A percentile compares a stretch with the other conserved stretches of the same genome.
These are phyloP conservation scores for Pythium folliculosum DNA, from an alignment of 352 stramenopile genomes.

Conservation along the genomic window DNA sequence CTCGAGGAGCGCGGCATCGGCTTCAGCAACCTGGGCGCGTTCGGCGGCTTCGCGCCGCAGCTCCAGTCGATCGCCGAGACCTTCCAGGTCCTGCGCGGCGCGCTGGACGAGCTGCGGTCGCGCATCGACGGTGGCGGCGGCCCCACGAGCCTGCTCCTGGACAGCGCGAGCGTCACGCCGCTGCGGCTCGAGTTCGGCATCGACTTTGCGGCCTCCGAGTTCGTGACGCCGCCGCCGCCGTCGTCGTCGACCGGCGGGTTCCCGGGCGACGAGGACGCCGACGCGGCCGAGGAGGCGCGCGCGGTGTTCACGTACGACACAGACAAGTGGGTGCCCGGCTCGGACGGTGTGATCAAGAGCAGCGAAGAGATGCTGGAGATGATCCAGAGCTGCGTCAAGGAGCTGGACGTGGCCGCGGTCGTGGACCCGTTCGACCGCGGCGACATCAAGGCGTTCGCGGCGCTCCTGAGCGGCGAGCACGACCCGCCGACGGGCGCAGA, in stretches of 20 bases:
- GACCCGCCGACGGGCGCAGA: constrained; percentile 21
- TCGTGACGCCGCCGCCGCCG: constrained; percentile 30
- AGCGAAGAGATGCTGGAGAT: constrained; percentile 70
- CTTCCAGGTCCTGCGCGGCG: constrained; percentile 55
- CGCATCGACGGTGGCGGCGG: constrained; percentile 38
- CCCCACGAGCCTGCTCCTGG: constrained; percentile 25
- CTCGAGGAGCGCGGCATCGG: constrained; percentile 56
- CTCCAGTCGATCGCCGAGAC: constrained; percentile 59
- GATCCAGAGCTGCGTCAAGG: constrained; percentile 46
- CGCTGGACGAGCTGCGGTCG: constrained; percentile 42
- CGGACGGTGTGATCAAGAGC: constrained; percentile 44
- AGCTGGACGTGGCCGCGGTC: constrained; percentile 54
- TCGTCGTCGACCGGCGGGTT: not conserved
- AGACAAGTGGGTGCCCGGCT: constrained; percentile 61
- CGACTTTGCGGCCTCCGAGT: constrained; percentile 65
- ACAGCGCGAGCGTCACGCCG: constrained; percentile 38
- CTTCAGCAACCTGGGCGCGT: constrained; percentile 57
- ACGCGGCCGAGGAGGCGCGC: not conserved
- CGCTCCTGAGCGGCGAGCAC: constrained; percentile 50
- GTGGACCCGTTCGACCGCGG: constrained; percentile 63
- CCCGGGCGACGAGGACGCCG: not conserved
- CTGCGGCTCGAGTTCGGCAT: constrained; percentile 59
- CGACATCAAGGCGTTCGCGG: constrained; percentile 55
- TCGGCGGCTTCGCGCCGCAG: constrained; percentile 65
- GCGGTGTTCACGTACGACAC: constrained; percentile 59